These are phyloP conservation scores for Thalassiosira hispida DNA, from an alignment of 352 stramenopile species.

Conservation along the genomic window DNA sequence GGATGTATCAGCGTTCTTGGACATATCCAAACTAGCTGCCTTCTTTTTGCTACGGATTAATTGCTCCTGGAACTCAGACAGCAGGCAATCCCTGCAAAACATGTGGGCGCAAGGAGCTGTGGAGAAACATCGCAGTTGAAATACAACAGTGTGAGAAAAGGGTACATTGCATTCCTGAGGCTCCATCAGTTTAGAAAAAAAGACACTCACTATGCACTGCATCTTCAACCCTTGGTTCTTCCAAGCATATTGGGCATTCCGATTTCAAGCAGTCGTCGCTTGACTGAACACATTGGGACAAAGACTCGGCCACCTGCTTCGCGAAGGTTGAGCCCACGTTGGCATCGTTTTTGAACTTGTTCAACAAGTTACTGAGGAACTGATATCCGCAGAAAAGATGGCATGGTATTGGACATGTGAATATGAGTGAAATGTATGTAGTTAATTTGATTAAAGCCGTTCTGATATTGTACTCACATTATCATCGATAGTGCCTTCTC, in stretches of 20 bases:
- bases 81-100: constrained; percentile 77
- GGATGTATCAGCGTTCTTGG: constrained; percentile 4
- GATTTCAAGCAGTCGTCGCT: constrained; percentile 64
- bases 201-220: constrained; percentile 52
- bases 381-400: constrained; percentile 8
- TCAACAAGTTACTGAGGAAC: constrained; percentile 66
- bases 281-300: constrained; percentile 67
- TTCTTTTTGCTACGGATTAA: constrained; percentile 41
- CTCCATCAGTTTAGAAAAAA: too few species aligned
- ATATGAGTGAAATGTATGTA: too few species aligned
- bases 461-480: constrained; percentile 33
- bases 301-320: constrained; percentile 53
- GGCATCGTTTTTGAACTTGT: constrained; percentile 60
- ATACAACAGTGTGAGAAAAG: constrained; percentile 4
- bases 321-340: constrained; percentile 38
- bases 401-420: not conserved
- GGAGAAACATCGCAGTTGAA: not conserved
- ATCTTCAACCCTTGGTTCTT: constrained; percentile 68
- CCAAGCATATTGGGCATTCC: constrained; percentile 82
- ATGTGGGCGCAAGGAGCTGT: constrained; percentile 80
- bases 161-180: not conserved
- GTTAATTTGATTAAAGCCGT: too few species aligned
- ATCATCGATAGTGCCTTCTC: constrained; percentile 25
- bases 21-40: constrained; percentile 8
- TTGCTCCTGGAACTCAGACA: constrained; percentile 51